Base-by-base conservation (phyloP, 2,329 filamentous ascomycete species). In the Fusarium hainanense region DNA sequence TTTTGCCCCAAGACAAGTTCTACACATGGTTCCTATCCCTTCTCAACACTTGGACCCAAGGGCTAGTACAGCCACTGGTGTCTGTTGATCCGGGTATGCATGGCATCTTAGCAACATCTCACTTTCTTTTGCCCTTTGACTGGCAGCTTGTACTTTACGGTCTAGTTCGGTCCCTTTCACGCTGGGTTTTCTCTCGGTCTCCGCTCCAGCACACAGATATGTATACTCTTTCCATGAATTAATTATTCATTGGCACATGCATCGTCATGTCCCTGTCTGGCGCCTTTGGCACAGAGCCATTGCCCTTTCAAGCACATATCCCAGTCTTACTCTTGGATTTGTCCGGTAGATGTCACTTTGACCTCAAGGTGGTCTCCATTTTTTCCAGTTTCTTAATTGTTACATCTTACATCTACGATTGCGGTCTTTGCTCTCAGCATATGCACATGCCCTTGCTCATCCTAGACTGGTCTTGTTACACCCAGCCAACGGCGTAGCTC, bases 61-160 rank as follows among this genome's bases (percentile, higher is more conserved):
- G 60, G 52, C 72, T 77, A 76, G 76, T 74, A 76, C 75, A 76
- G 75, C 75, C 77, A 75, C 74, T 66, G 71, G 54, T 73, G 69
- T 63, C 61, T 50, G 59, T 74, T 69, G 60, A 74, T 75, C 73
- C 72, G 62, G 73, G 69, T 74, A 75, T 75, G 74, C 75, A 71
- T 73, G 69, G 66, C 74, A 74, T 74, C 72, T 76, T 68, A 76
- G 74, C 73, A 69, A 76, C 62, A 69, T 63, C 67, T 74, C 44
- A 59, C 48, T 62, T 58, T 61, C 52, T 52, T 59, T 67, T 61
- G 56, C 48, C 25, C 52, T 70, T 64, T 54, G 59, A 32, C 62
- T 66, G 55, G 48, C 62, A 46, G 42, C 66, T 48, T 44, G 27
- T 63, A 66, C 54, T 44, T 28, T 58, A 63, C 43, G 67, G 67